Conservation (phyloP, 768 basidiomycete species). For the Leucosporidium creatinivorum region DNA sequence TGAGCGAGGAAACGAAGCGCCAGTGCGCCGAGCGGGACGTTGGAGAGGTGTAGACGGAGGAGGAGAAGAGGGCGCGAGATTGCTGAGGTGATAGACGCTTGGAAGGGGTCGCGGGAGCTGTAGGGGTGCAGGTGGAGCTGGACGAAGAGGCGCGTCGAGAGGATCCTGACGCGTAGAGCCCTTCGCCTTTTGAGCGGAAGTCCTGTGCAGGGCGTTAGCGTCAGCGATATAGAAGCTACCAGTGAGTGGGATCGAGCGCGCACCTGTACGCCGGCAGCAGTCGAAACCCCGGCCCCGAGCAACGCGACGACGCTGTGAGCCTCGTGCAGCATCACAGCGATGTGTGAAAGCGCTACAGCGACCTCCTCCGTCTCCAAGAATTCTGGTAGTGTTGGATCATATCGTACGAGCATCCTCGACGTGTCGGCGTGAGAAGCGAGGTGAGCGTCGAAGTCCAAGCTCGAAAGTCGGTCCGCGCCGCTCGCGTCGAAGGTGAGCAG, state of each 20-base stretch:
- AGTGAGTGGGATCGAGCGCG: too few relatives aligned
- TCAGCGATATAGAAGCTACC: background rate
- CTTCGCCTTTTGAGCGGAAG: conserved; percentile 77
- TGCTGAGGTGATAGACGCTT: conserved; percentile 47
- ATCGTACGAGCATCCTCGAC: too few relatives aligned
- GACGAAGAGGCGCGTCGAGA: conserved; percentile 48
- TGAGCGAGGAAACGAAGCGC: conserved; percentile 82
- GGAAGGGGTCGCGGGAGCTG: background rate
- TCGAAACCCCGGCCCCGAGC: conserved; percentile 92
- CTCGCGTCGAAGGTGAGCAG: too few relatives aligned
- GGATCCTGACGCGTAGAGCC: conserved; percentile 85
- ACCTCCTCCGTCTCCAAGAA: too few relatives aligned
- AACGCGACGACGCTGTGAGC: conserved; percentile 81
- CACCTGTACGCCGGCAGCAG: conserved; percentile 81
- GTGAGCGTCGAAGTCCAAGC: too few relatives aligned
- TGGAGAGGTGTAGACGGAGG: conserved; percentile 77
- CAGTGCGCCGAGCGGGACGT: conserved; percentile 84
- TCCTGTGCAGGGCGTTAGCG: conserved; percentile 52
- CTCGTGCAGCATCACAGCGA: conserved; percentile 73
- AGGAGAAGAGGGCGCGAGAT: conserved; percentile 92
- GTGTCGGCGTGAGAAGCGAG: too few relatives aligned
- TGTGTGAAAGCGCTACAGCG: conserved; percentile 41
- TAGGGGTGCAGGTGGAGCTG: background rate
- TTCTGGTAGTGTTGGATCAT: too few relatives aligned
- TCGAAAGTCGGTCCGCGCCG: too few relatives aligned